A percentile compares a stretch with the other conserved stretches of the same genome.
These are phyloP conservation scores for Mycena venus DNA, from an alignment of 768 basidiomycete genomes.

Conservation along the genomic window DNA sequence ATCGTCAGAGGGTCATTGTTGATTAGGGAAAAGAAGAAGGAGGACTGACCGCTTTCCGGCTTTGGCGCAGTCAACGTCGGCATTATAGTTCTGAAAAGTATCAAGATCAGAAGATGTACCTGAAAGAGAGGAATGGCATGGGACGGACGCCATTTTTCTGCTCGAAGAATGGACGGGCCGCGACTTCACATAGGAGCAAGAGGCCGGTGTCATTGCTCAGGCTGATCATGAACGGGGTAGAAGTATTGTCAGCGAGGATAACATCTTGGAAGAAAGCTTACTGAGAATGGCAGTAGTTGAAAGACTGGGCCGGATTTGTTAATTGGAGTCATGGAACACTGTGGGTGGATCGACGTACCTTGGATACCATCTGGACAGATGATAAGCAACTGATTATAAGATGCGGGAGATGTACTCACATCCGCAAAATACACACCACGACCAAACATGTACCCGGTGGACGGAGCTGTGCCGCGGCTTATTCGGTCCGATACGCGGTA, in stretches of 20 bases:
- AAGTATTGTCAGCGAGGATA: not conserved
- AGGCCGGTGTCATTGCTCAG: constrained; percentile 7
- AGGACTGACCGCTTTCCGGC: not conserved
- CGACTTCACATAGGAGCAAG: constrained; percentile 6
- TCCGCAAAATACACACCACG: constrained; percentile 21
- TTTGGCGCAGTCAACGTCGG: not conserved
- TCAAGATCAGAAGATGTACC: not conserved
- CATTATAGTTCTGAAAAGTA: not conserved
- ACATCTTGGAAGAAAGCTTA: not conserved
- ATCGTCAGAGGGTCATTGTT: not conserved
- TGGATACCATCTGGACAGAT: constrained; percentile 6
- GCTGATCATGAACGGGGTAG: not conserved
- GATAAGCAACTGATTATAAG: not conserved
- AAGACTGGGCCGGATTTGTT: not conserved
- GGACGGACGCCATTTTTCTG: not conserved
- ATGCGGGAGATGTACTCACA: not conserved
- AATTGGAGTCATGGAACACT: not conserved
- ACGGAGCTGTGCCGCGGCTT: not conserved
- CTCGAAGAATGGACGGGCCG: constrained; percentile 4
- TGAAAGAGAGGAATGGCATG: not conserved
- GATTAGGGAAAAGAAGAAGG: not conserved
- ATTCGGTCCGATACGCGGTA: not conserved
- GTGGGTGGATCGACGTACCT: not conserved
- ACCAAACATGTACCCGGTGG: constrained; percentile 16
- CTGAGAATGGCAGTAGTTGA: constrained; percentile 17